Percentiles rank a stretch among this genome's conserved stretches.
These are phyloP conservation scores for Phyllostachys edulis DNA, from an alignment of 176 grass and related monocot species.

Conservation along the genomic window DNA sequence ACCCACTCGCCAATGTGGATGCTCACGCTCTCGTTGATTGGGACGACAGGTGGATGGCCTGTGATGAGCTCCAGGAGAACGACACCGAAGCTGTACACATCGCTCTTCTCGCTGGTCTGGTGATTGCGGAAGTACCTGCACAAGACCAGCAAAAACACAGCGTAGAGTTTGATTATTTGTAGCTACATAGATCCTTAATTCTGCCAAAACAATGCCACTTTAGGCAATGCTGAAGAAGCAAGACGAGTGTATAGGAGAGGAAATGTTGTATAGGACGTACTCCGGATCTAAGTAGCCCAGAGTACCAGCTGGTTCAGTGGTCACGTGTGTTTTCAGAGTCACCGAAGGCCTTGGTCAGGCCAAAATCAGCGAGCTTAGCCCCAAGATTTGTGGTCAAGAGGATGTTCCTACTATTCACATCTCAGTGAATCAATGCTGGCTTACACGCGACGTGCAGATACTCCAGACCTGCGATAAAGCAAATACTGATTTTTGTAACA, in stretches of 20 bases:
- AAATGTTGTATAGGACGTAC: constrained; percentile 12
- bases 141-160: not conserved
- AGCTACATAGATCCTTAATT: not conserved
- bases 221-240: not conserved
- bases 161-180: constrained; percentile 3
- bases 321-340: constrained; percentile 39
- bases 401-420: constrained; percentile 56
- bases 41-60: constrained; percentile 22
- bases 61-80: constrained; percentile 39
- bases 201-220: not conserved
- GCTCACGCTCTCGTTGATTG: constrained; percentile 17
- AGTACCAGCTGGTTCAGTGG: constrained; percentile 46
- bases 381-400: constrained; percentile 36
- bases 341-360: constrained; percentile 47
- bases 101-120: constrained; percentile 38
- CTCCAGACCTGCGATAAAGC: constrained; percentile 35
- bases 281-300: constrained; percentile 50
- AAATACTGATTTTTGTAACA: not conserved
- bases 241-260: not conserved
- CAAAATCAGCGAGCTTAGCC: constrained; percentile 53
- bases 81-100: constrained; percentile 42
- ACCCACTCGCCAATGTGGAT: constrained; percentile 47
- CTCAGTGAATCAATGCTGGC: constrained; percentile 47
- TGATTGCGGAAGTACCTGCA: constrained; percentile 33
- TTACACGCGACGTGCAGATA: constrained; percentile 41